Evolutionary conservation across 2,329 filamentous ascomycete genomes (phyloP), one percentile per base, ranked within the genome.

Genomic region (Colletotrichum sp.): DNA sequence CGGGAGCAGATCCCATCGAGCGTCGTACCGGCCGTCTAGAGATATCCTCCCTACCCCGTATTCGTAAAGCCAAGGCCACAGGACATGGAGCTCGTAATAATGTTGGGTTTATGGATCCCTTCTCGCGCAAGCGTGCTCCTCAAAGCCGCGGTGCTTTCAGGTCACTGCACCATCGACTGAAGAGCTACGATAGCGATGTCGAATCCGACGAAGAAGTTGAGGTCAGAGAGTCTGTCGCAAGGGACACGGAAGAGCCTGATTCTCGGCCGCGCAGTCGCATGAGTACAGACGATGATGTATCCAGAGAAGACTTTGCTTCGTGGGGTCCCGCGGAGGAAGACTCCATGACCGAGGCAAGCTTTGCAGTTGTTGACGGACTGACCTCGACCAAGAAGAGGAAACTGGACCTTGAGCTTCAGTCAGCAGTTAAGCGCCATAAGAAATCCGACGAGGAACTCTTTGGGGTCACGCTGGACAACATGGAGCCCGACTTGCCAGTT

Each of bases 191-290:
- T 77, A 94, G 94, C 78, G 93, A 95, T 57, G 94, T 94, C n/a
- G 95, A 98, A 83, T 98, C 95, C 1, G 96, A 98, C 78, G 96
- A 98, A 79, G 96, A 98, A 72, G 87, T 85, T 3, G 90, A 92
- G 78, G 91, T 91, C 63, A 86, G 87, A 52, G 86, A 86, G 39
- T 92, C 94, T 15, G 85, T 93, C 65, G 92, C 91, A 15, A 90
- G 93, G 62, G 95, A 96, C 82, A 98, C 95, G 0, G 96, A 98
- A 82, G 96, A 97, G 78, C 92, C 93, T 39, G 96, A 97, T 76
- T 98, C 95, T 78, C 92, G 94, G 57, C 94, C 94, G 65, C 92
- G 93, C 60, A 98, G 95, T 83, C 95, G 94, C 57, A 90, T 93
- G 88, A 92, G 90, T 81, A 90, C 90, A 3, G 91, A 93, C 75